Evolutionary conservation across 2,329 filamentous ascomycete genomes (phyloP).

Genomic region (Xylariaceae sp.): DNA sequence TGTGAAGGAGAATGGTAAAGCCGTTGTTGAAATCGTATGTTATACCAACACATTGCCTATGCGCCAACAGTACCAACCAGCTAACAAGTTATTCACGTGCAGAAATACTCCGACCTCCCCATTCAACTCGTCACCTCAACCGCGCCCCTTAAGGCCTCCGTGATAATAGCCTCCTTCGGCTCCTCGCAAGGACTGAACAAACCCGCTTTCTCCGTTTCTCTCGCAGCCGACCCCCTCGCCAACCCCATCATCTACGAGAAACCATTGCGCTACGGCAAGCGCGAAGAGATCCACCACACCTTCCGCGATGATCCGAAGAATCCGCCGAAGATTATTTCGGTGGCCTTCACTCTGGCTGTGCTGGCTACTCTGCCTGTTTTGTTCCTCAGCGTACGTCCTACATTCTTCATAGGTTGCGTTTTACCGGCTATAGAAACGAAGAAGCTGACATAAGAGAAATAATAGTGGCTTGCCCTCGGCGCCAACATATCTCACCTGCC

Average conservation of each 20-base stretch:
- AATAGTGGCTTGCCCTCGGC: constrained; percentile 79
- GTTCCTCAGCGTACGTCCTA: constrained; percentile 56
- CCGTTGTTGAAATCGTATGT: constrained; percentile 73
- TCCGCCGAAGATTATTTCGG: constrained; percentile 71
- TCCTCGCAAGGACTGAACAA: constrained; percentile 60
- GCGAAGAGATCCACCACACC: constrained; percentile 81
- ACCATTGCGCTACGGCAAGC: constrained; percentile 77
- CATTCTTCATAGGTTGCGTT: background rate
- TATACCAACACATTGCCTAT: background rate
- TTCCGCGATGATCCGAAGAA: constrained; percentile 77
- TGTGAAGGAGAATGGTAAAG: constrained; percentile 85
- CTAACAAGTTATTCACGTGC: constrained; percentile 8
- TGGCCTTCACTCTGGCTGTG: constrained; percentile 70
- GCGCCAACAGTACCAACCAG: background rate
- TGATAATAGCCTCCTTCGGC: constrained; percentile 85
- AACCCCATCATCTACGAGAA: constrained; percentile 57
- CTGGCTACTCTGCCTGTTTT: constrained; percentile 68
- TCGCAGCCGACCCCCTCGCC: constrained; percentile 57
- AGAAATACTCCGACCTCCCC: constrained; percentile 88
- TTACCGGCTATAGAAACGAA: background rate
- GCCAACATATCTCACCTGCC: constrained; percentile 75
- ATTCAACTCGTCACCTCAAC: constrained; percentile 66
- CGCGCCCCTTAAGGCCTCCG: constrained; percentile 67
- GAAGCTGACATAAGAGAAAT: constrained; percentile 10
- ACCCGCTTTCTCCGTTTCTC: constrained; percentile 65